These are phyloP conservation scores for Posidonia australis DNA, from an alignment of 106 monocot species.

Conservation along the genomic window DNA sequence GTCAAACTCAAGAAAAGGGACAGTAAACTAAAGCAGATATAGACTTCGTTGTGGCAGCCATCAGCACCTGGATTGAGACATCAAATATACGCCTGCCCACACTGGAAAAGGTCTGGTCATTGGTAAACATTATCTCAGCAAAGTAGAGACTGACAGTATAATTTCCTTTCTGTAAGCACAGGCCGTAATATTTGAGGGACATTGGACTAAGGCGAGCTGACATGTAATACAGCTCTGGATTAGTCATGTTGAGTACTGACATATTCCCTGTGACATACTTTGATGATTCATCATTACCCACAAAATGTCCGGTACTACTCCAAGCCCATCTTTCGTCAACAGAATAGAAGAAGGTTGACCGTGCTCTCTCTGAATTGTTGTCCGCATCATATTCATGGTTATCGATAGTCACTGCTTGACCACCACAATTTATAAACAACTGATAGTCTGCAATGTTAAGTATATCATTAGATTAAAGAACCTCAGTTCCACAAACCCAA, in stretches of 20 bases:
- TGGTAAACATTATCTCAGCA: slow-evolving; percentile 20
- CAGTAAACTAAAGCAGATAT: not conserved
- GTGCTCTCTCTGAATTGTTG: not conserved
- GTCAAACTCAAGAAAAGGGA: not conserved
- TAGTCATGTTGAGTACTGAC: not conserved
- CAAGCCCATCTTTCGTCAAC: slow-evolving; percentile 11
- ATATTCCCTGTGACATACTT: not conserved
- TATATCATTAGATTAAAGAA: not conserved
- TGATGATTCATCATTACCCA: not conserved
- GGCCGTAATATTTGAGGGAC: slow-evolving; percentile 22
- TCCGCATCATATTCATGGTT: slow-evolving; percentile 5
- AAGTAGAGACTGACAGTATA: slow-evolving; percentile 20
- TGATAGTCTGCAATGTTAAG: slow-evolving; percentile 3
- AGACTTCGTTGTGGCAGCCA: not conserved
- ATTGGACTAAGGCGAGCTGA: slow-evolving; percentile 10
- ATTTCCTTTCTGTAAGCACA: slow-evolving; percentile 21
- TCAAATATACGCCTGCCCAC: slow-evolving; percentile 21
- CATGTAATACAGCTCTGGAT: slow-evolving; percentile 11
- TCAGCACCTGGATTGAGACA: slow-evolving; percentile 15
- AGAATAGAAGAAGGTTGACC: slow-evolving; percentile 1
- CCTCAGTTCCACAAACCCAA: not conserved
- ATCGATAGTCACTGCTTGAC: not conserved
- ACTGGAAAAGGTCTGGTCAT: slow-evolving; percentile 10
- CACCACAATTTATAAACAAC: slow-evolving; percentile 26
- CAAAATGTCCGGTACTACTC: slow-evolving; percentile 21